Conservation (phyloP, 2,329 filamentous ascomycete genomes). For the Scedosporium dehoogii region DNA sequence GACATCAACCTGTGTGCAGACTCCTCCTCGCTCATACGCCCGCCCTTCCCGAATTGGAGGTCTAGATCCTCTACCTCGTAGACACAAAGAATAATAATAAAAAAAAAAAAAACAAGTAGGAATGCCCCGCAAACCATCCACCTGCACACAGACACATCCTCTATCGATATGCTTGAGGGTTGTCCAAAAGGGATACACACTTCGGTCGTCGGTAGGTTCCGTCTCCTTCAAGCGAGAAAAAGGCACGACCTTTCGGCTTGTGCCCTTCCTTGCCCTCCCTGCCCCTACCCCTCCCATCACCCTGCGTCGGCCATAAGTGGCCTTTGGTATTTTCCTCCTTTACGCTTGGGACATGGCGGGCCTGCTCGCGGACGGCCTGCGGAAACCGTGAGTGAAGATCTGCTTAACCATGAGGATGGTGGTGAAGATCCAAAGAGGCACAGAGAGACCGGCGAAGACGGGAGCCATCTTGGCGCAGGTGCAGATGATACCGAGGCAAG, state of each 20-base stretch:
- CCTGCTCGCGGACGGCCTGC: background rate
- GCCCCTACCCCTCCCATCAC: background rate
- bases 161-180: too few relatives aligned
- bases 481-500: conserved; percentile 49
- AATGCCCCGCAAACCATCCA: background rate
- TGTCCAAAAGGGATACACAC: too few relatives aligned
- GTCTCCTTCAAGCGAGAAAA: too few relatives aligned
- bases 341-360: conserved; percentile 1
- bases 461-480: conserved; percentile 42
- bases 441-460: conserved; percentile 44
- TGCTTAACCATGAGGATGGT: conserved; percentile 35
- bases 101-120: background rate
- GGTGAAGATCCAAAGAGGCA: conserved; percentile 41
- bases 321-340: background rate
- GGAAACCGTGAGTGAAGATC: conserved; percentile 22
- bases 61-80: too few relatives aligned
- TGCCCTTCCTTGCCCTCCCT: background rate
- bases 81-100: background rate
- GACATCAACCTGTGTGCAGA: background rate
- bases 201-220: too few relatives aligned
- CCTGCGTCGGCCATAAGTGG: background rate
- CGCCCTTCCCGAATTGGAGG: background rate
- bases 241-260: too few relatives aligned
- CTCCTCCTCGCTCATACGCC: background rate
- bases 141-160: too few relatives aligned